These are phyloP conservation scores for Diplotaxis tenuifolia DNA, from an alignment of 345 rosid genomes.

Conservation along the genomic window DNA sequence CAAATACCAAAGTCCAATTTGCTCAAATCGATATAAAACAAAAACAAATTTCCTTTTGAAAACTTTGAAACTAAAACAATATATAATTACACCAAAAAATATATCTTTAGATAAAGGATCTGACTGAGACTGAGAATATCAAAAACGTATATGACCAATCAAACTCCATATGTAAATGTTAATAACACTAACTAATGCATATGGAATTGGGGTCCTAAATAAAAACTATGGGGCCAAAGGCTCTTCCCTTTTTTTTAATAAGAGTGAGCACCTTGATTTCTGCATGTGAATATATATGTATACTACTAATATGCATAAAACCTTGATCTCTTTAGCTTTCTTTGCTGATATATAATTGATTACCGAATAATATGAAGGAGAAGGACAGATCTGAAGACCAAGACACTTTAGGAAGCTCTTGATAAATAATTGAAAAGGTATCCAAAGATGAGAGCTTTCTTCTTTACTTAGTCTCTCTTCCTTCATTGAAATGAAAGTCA, in stretches of 20 bases:
- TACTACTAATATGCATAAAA: background rate
- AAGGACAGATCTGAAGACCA: slow-evolving; percentile 2
- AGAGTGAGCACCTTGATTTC: too few relatives aligned
- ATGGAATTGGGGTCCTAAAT: too few relatives aligned
- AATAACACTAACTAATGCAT: too few relatives aligned
- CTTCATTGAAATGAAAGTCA: background rate
- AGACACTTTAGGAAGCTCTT: slow-evolving; percentile 4
- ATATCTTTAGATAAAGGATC: too few relatives aligned
- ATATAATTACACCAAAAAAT: too few relatives aligned
- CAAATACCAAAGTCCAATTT: background rate
- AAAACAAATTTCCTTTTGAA: background rate
- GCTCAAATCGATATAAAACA: background rate
- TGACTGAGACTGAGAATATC: too few relatives aligned
- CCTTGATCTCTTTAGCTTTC: background rate
- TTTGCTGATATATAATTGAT: background rate
- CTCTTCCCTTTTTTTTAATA: too few relatives aligned
- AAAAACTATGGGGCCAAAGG: too few relatives aligned
- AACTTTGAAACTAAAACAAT: background rate
- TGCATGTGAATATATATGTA: background rate
- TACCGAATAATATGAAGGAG: slow-evolving; percentile 1
- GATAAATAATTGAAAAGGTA: background rate
- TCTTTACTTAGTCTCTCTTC: slow-evolving; percentile 2
- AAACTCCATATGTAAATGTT: too few relatives aligned
- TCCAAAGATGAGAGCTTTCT: background rate
- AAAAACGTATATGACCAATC: too few relatives aligned